Evolutionary conservation across 305 asterid genomes (phyloP).

Genomic region (Solanum hybrid): DNA sequence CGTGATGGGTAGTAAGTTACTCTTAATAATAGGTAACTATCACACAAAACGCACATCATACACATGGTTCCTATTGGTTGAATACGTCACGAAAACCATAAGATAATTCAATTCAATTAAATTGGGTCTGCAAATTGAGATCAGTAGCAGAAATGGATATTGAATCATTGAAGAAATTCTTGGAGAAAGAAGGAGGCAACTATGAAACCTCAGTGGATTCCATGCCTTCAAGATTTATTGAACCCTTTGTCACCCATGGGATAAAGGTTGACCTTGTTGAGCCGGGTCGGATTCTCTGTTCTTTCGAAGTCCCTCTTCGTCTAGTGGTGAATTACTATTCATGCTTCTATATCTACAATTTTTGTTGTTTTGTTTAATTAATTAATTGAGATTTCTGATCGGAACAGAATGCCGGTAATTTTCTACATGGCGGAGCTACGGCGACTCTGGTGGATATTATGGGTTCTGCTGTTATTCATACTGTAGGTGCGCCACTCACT

Average conservation of each 20-base stretch:
- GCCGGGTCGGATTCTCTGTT: conserved; percentile 65
- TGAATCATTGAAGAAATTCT: conserved; percentile 36
- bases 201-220: conserved; percentile 48
- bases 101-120: neutral
- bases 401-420: conserved; percentile 51
- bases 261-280: conserved; percentile 50
- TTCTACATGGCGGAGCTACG: conserved; percentile 89
- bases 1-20: too few species aligned
- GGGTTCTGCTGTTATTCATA: conserved; percentile 61
- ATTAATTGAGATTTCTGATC: neutral
- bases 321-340: conserved; percentile 36
- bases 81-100: neutral
- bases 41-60: neutral
- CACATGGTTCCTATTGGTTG: neutral
- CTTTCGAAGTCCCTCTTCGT: conserved; percentile 72
- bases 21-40: too few species aligned
- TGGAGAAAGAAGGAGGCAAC: conserved; percentile 54
- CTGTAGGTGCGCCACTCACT: conserved; percentile 40
- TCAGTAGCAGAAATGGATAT: conserved; percentile 29
- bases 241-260: conserved; percentile 60
- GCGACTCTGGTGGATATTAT: conserved; percentile 77
- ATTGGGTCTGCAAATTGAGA: neutral
- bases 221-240: conserved; percentile 49
- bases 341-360: neutral
- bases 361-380: neutral